Evolutionary conservation across 805 yeast species (phyloP).

Genomic region (Candida broadrunensis): DNA sequence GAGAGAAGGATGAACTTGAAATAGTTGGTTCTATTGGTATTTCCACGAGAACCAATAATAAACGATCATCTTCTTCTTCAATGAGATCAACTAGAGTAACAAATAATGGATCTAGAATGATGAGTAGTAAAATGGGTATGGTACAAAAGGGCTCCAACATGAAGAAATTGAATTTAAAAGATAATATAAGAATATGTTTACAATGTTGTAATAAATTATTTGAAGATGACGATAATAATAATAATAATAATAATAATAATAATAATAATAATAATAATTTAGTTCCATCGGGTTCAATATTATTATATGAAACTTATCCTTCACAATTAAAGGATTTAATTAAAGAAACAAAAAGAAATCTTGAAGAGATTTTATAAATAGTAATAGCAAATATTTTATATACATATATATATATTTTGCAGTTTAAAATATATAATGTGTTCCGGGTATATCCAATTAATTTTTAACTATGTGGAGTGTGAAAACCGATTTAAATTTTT

Average conservation of each 20-base stretch:
- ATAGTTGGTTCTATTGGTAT: background rate
- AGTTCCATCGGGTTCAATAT: conserved; percentile 19
- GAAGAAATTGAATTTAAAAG: conserved; percentile 22
- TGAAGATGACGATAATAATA: background rate
- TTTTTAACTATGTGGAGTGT: too few relatives aligned
- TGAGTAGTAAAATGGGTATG: background rate
- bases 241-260: too few relatives aligned
- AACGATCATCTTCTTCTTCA: background rate
- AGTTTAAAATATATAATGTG: too few relatives aligned
- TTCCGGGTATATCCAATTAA: too few relatives aligned
- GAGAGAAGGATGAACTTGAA: background rate
- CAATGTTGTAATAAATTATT: conserved; percentile 24
- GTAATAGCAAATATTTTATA: background rate
- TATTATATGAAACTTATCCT: conserved; percentile 19
- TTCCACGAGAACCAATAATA: background rate
- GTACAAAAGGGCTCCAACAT: conserved; percentile 7
- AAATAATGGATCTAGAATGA: background rate
- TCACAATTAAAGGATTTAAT: conserved; percentile 18
- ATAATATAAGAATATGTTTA: conserved; percentile 24
- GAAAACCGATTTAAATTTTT: too few relatives aligned
- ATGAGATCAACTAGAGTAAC: too few relatives aligned
- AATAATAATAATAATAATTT: conserved; percentile 5
- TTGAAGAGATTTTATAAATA: background rate
- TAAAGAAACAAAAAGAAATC: conserved; percentile 13
- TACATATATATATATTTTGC: background rate